Evolutionary conservation across 495 filamentous ascomycete genomes (phyloP).

Genomic region (Penicillium taxi): DNA sequence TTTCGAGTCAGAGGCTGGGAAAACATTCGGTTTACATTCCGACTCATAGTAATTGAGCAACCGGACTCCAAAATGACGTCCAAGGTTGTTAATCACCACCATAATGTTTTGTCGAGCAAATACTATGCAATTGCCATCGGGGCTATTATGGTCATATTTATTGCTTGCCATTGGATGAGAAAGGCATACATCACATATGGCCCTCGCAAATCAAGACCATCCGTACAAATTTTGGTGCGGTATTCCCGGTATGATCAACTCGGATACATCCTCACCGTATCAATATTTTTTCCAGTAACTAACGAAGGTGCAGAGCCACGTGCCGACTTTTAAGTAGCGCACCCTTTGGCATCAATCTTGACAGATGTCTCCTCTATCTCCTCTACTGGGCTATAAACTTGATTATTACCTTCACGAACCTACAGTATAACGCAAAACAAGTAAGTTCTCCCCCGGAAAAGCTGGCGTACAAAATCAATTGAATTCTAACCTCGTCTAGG

Average conservation of each 20-base stretch:
- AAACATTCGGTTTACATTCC: too few relatives aligned
- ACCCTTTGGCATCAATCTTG: neutral
- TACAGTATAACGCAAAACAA: constrained; percentile 5
- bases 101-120: constrained; percentile 9
- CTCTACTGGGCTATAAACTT: constrained; percentile 42
- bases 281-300: too few relatives aligned
- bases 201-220: neutral
- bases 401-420: constrained; percentile 35
- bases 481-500: constrained; percentile 2
- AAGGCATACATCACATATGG: constrained; percentile 1
- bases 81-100: neutral
- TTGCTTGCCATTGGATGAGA: constrained; percentile 1
- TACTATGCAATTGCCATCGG: constrained; percentile 10
- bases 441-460: neutral
- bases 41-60: too few relatives aligned
- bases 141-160: constrained; percentile 3
- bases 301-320: neutral
- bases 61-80: neutral
- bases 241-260: constrained; percentile 1
- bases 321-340: neutral
- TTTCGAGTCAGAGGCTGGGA: too few relatives aligned
- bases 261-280: too few relatives aligned
- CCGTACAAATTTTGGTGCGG: neutral
- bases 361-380: constrained; percentile 3
- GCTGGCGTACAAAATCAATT: neutral